Evolutionary conservation across 164 flowering plant species (phyloP).

Genomic region (Nymphaea colorata): DNA sequence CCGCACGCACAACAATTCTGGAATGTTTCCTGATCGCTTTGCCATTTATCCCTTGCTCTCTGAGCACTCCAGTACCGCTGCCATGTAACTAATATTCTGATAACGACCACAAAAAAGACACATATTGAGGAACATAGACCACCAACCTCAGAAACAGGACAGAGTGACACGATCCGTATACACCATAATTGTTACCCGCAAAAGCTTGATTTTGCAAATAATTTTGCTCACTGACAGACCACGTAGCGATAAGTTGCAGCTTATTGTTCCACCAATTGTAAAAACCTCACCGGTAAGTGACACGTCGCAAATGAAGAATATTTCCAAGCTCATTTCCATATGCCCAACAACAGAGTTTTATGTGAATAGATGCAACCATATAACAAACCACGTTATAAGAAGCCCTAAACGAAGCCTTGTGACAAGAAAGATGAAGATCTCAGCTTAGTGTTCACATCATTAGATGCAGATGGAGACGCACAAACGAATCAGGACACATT

Average conservation of each 20-base stretch:
- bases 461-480: neutral
- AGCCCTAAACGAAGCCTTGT: neutral
- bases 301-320: neutral
- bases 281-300: neutral
- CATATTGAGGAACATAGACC: too few species aligned
- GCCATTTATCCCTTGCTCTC: too few species aligned
- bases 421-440: neutral
- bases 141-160: too few species aligned
- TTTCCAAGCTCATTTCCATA: neutral
- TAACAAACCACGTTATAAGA: too few species aligned
- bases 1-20: too few species aligned
- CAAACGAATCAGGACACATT: neutral
- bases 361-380: neutral
- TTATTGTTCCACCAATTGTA: neutral
- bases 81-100: too few species aligned
- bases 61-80: too few species aligned
- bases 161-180: too few species aligned
- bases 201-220: neutral
- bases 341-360: neutral
- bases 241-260: neutral
- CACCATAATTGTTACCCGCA: neutral
- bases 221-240: neutral
- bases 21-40: too few species aligned
- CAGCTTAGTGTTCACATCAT: neutral
- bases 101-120: too few species aligned